Conservation (phyloP, 2,329 filamentous ascomycete species). For the Meredithiella fracta region DNA sequence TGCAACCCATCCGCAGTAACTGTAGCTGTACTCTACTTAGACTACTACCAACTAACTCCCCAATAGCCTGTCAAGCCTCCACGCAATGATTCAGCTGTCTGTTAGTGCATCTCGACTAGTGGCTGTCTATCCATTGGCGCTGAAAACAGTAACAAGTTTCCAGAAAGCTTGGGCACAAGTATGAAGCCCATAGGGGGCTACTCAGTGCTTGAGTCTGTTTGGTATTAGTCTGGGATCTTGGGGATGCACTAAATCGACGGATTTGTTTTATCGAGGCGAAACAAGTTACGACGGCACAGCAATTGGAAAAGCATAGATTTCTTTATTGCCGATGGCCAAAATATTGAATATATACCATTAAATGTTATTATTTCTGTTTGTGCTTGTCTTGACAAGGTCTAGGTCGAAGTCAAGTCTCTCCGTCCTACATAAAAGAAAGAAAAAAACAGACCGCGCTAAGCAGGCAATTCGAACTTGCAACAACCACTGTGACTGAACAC, state of each 20-base stretch:
- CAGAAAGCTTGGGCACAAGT: background rate
- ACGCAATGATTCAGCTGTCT: background rate
- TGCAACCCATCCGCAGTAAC: too few species aligned
- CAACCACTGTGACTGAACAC: too few species aligned
- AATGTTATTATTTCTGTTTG: too few species aligned
- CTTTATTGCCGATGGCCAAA: background rate
- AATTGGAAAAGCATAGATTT: conserved; percentile 5
- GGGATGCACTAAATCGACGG: conserved; percentile 9
- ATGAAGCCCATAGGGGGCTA: background rate
- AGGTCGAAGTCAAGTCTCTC: too few species aligned
- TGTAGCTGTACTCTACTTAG: too few species aligned
- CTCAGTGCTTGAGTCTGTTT: conserved; percentile 8
- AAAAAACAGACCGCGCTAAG: too few species aligned
- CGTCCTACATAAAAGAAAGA: too few species aligned
- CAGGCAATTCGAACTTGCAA: too few species aligned
- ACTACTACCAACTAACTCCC: too few species aligned
- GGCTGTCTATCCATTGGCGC: background rate
- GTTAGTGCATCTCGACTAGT: background rate
- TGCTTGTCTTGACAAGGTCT: too few species aligned
- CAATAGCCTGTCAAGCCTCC: too few species aligned
- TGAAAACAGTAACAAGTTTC: background rate
- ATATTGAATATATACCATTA: too few species aligned
- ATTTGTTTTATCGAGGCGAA: conserved; percentile 11
- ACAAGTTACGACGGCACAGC: conserved; percentile 6
- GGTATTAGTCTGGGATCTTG: conserved; percentile 11